Base-by-base conservation (phyloP, 495 filamentous ascomycete species). In the Aspergillus nidulans region DNA sequence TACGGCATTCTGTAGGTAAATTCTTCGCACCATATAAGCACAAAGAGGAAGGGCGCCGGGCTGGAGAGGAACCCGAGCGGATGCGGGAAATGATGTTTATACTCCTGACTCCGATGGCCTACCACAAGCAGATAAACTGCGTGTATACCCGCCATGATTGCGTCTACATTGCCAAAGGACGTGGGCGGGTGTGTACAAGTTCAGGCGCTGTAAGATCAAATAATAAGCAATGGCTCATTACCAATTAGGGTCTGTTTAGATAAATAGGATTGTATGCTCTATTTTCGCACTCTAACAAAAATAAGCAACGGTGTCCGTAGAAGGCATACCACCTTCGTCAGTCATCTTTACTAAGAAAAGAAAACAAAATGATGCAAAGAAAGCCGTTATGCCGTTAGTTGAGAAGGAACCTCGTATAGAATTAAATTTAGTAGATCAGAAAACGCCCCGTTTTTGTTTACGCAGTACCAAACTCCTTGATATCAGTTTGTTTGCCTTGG, bases 401-500 rank as follows among this genome's bases (percentile, higher is more conserved):
- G 66, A 71, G 63, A 69, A 74, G 63, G 66, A 67, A 71, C 63
- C 66, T 66, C 67, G 63, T 59, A 60, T 60, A 71, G 67, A 63
- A 69, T 71, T 63, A 60, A 63, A 60, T 60, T 63, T 58, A 54
- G 39, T 58, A 62, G 57, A 57, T 49, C 59, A 66, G 59, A 64
- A 61, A 58, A 63, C 38, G 40, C 53, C 51, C 30, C 41, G 53
- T 58, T 62, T 58, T 50, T 55, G 56, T 69, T 71, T 76, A 75
- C 61, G 68, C 55, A 39, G 57, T 60, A 63, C 74, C 72, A 52
- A 76, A 78, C 67, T 78, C 75, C 70, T 78, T 77, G 65, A 78
- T 49, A 56, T 77, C 72, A 57, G 68, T 71, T 65, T 74, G 75
- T 77, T 85, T 87, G 64, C 83, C 84, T 21, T 70, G 71, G 24